Evolutionary conservation across 495 filamentous ascomycete genomes (phyloP), one percentile per base, ranked within the genome.

Genomic region (Aspergillus nidulans): DNA sequence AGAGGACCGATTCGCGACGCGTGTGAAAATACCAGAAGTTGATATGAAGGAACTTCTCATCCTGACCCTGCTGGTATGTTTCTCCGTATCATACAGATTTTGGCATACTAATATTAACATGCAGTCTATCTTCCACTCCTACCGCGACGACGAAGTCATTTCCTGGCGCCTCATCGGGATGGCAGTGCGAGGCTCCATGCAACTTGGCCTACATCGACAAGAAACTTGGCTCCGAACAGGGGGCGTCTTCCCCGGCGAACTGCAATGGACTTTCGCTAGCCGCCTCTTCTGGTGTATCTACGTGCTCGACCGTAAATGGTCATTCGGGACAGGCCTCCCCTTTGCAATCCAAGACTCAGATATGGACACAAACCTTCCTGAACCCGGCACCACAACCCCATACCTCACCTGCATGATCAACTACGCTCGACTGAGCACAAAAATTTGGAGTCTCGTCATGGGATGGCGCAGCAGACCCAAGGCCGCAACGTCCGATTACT

Each of bases 251-350:
- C 76, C 82, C 6, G 81, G 83, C 42, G 79, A 85, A 38, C 58
- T 77, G 18, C 84, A 87, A 38, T 79, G 84, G 24, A 75, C 72
- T 13, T 79, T 78, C 60, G 87, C 84, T 0, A 77, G 85, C 26
- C 79, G 84, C 30, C 78, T 87, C 0, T 95, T 92, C 64, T 95
- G 90, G 90, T 82, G 85, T n/a, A 80, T 88, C 20, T 92, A 91
- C 56, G 84, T 90, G 1, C 77, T 95, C 21, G 90, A 95, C 63
- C 75, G 87, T 6, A 77, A 90, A 36, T 92, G 86, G 85, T 87
- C 84, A 48, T 92, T 95, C 56, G 85, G 85, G 16, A 90, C 86
- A 0, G 89, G 90, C 2, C 70, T 92, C 65, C 88, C 88, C 0
- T 92, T 89, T 69, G 83, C 84, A 12, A 77, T 90, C 36, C 86